Conservation (phyloP, 176 grass and related monocot genomes). For the Pontederia crassipes region DNA sequence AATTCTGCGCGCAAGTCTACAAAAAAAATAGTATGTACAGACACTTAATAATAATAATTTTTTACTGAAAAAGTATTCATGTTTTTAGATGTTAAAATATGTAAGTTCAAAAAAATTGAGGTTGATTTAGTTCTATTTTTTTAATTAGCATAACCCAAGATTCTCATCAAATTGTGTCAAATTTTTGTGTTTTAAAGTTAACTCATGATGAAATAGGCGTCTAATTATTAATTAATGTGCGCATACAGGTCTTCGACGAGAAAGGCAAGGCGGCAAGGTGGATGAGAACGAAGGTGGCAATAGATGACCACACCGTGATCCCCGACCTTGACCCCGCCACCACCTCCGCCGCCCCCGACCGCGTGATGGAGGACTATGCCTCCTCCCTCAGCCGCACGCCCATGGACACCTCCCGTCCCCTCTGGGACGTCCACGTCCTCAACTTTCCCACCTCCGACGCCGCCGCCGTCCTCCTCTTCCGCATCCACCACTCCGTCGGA, state of each 20-base stretch:
- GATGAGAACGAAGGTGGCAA: slow-evolving; percentile 48
- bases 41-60: too few species aligned
- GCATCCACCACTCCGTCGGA: slow-evolving; percentile 88
- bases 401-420: slow-evolving; percentile 49
- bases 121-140: too few species aligned
- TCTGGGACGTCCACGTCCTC: slow-evolving; percentile 90
- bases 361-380: slow-evolving; percentile 63
- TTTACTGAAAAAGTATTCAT: too few species aligned
- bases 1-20: too few species aligned
- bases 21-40: too few species aligned
- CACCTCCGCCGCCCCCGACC: slow-evolving; percentile 31
- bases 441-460: slow-evolving; percentile 70
- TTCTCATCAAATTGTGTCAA: too few species aligned
- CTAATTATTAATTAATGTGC: background rate
- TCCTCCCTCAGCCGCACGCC: slow-evolving; percentile 41
- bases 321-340: slow-evolving; percentile 33
- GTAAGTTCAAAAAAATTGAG: too few species aligned
- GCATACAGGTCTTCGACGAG: slow-evolving; percentile 33
- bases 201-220: background rate
- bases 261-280: slow-evolving; percentile 26
- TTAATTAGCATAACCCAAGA: too few species aligned
- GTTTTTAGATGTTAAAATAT: too few species aligned
- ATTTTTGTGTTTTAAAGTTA: background rate
- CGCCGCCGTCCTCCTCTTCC: slow-evolving; percentile 30
- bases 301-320: slow-evolving; percentile 68